Base-by-base conservation (phyloP, 768 basidiomycete species). In the Boletus tylopilopsis region DNA sequence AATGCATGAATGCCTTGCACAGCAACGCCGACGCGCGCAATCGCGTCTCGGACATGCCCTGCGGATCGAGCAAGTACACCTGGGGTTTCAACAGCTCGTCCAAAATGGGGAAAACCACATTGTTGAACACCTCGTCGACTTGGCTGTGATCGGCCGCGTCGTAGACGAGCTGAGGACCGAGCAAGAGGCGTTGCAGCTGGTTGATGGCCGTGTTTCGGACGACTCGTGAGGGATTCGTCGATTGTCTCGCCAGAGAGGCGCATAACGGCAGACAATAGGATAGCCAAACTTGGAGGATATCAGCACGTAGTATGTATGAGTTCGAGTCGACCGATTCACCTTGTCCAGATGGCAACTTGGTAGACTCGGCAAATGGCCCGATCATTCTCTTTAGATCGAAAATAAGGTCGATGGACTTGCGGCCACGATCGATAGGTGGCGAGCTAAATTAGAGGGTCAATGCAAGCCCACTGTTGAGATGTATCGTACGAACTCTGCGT, bases 1-100 rank as follows among this genome's bases (percentile, higher is more conserved):
- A 88, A 59, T 95, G 92, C 79, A 98, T 87, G 71, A 99, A 98
- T 11, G 84, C 82, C 72, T 96, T 96, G 78, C 94, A 96, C 29
- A 96, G 74, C 48, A 98, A 71, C n/a, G 87, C 90, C 24, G 86
- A 87, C 5, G 89, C 94, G 24, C 90, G 79, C 29, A 97, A 66
- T 4, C 95, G 80, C 8, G 91, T 94, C 71, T 98, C 95, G 4
- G 87, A 80, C 83, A 97, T 90, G 24, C 91, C 93, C 55, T 80
- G 75, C 0, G 90, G 87, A 64, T 96, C 94, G 21, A 84, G 76
- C 42, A 79, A 72, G 64, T 84, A 82, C 16, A 88, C 81, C 51
- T 93, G 85, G 0, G 90, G 85, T 59, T 88, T 90, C 55, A 97
- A 72, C 16, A 99, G 75, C 56, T 95, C 94, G 54, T 97, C 94